phyloP scores from a whole-genome alignment of 768 basidiomycete species.

The Pholiota microspora region DNA sequence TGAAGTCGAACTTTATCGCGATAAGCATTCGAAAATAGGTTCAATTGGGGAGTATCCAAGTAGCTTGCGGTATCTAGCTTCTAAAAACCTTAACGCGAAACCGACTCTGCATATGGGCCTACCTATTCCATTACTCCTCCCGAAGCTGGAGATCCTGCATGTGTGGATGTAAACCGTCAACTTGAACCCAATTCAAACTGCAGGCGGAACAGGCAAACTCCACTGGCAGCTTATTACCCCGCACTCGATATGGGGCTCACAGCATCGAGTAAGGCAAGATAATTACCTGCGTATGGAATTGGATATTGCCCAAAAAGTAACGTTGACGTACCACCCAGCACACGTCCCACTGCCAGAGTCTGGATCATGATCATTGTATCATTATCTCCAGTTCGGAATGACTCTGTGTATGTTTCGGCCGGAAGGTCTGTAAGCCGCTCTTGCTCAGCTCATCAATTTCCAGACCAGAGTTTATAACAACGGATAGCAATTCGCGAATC shows the following conservation, averaged over 20 bases:
- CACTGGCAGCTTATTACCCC: slow-evolving; percentile 2
- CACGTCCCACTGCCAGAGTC: neutral
- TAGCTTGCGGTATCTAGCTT: too few relatives aligned
- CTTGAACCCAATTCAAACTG: neutral
- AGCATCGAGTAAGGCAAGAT: neutral
- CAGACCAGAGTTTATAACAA: neutral
- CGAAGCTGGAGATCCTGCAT: neutral
- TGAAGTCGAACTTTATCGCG: too few relatives aligned
- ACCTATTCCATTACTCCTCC: too few relatives aligned
- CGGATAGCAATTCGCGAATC: too few relatives aligned
- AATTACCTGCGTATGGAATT: neutral
- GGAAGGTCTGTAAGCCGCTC: too few relatives aligned
- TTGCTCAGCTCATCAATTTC: neutral
- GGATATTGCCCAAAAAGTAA: neutral
- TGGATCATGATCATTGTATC: too few relatives aligned
- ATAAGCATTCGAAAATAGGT: neutral
- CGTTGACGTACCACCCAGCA: neutral
- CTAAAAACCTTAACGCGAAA: too few relatives aligned
- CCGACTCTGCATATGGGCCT: too few relatives aligned
- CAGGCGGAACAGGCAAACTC: neutral
- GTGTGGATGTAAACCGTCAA: neutral
- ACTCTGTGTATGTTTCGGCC: too few relatives aligned
- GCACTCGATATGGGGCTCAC: slow-evolving; percentile 4
- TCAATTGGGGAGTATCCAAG: too few relatives aligned
- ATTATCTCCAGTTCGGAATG: too few relatives aligned